Percentiles rank a stretch among this genome's conserved stretches.
Conservation (phyloP, 768 basidiomycete species). For the Suillus variegatus region DNA sequence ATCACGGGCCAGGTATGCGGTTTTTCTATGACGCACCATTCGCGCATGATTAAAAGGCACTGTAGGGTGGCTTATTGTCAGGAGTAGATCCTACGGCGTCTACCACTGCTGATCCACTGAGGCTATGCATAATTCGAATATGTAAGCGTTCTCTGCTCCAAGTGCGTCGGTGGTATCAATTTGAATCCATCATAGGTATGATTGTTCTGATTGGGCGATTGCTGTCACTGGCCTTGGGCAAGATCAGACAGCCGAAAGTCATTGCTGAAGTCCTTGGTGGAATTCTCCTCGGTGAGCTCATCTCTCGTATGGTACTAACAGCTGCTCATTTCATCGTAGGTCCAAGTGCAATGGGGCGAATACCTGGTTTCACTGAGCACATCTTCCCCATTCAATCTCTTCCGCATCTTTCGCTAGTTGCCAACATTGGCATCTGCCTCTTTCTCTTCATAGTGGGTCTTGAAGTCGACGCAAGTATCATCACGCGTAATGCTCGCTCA, state of each 20-base stretch:
- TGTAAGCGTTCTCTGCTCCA: constrained; percentile 44
- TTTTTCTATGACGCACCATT: not conserved
- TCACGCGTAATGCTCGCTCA: constrained; percentile 72
- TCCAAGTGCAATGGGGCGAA: constrained; percentile 71
- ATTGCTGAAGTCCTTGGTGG: constrained; percentile 87
- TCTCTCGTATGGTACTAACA: constrained; percentile 28
- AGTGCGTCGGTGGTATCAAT: not conserved
- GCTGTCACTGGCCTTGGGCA: constrained; percentile 68
- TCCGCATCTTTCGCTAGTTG: constrained; percentile 80
- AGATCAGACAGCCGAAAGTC: constrained; percentile 81
- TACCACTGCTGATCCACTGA: constrained; percentile 67
- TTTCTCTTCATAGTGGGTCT: constrained; percentile 94
- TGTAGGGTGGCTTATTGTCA: constrained; percentile 70
- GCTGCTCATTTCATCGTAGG: constrained; percentile 32
- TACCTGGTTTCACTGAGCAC: constrained; percentile 84
- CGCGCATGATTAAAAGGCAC: not conserved
- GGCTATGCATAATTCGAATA: constrained; percentile 78
- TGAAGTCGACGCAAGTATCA: constrained; percentile 82
- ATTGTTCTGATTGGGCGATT: constrained; percentile 81
- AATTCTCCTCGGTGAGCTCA: constrained; percentile 67
- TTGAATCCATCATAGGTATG: constrained; percentile 48
- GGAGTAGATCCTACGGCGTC: constrained; percentile 73
- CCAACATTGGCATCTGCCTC: constrained; percentile 85
- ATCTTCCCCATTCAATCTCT: constrained; percentile 76
- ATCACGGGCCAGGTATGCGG: not conserved